These are phyloP conservation scores for Hymenotorrendiella dingleyae DNA, from an alignment of 2,329 filamentous ascomycete genomes.

Conservation along the genomic window DNA sequence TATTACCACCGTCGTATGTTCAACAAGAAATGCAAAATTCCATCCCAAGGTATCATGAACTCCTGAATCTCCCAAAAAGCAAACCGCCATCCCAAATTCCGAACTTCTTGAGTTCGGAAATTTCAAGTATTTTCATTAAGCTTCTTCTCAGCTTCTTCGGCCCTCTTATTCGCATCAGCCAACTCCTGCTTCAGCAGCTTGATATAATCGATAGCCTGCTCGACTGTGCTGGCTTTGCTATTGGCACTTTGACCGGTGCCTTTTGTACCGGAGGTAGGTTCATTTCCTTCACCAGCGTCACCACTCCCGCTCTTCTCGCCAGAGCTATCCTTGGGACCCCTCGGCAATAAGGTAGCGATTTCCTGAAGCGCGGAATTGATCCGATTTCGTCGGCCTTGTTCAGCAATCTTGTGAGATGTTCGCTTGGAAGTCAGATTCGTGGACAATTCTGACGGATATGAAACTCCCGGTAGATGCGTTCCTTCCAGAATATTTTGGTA, in stretches of 20 bases:
- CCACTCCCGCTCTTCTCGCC: slow-evolving; percentile 33
- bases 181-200: slow-evolving; percentile 73
- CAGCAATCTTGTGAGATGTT: slow-evolving; percentile 95
- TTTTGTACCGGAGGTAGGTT: slow-evolving; percentile 37
- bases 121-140: slow-evolving; percentile 11
- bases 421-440: slow-evolving; percentile 94
- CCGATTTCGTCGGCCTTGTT: slow-evolving; percentile 89
- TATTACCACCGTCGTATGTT: too few relatives aligned
- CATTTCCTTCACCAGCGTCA: slow-evolving; percentile 41
- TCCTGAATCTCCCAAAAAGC: too few relatives aligned
- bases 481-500: slow-evolving; percentile 97
- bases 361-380: slow-evolving; percentile 92
- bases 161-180: slow-evolving; percentile 54
- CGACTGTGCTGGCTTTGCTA: slow-evolving; percentile 96
- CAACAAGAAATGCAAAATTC: too few relatives aligned
- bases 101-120: too few relatives aligned
- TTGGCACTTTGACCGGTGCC: slow-evolving; percentile 52
- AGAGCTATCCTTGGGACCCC: slow-evolving; percentile 36
- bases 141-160: slow-evolving; percentile 35
- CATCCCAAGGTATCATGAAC: too few relatives aligned
- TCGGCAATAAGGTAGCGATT: slow-evolving; percentile 80
- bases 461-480: slow-evolving; percentile 81
- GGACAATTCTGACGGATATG: slow-evolving; percentile 84
- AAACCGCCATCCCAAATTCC: too few relatives aligned
- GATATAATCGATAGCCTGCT: slow-evolving; percentile 94